These are phyloP conservation scores for Penicillium concentricum DNA, from an alignment of 2,329 filamentous ascomycete species.

Conservation along the genomic window DNA sequence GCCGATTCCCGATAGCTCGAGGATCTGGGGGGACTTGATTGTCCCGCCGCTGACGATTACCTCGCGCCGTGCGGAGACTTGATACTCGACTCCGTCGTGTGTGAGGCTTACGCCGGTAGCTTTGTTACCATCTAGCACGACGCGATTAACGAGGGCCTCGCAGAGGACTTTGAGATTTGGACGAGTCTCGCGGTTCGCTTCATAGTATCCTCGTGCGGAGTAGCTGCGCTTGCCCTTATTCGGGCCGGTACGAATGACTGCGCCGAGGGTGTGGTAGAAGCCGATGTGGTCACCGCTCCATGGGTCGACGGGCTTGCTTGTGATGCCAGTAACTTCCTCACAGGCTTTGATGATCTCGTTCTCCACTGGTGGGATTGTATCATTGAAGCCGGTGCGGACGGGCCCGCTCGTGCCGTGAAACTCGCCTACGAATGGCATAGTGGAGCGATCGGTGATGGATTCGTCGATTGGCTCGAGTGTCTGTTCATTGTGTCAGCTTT, in stretches of 20 bases:
- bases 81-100: slow-evolving; percentile 36
- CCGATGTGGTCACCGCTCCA: slow-evolving; percentile 39
- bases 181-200: slow-evolving; percentile 31
- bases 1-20: slow-evolving; percentile 63
- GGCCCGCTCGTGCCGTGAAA: slow-evolving; percentile 17
- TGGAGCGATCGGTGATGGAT: slow-evolving; percentile 18
- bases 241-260: slow-evolving; percentile 31
- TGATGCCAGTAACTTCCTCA: slow-evolving; percentile 9
- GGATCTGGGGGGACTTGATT: slow-evolving; percentile 56
- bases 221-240: slow-evolving; percentile 40
- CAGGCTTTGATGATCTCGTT: slow-evolving; percentile 20
- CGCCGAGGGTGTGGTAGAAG: slow-evolving; percentile 36
- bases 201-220: slow-evolving; percentile 40
- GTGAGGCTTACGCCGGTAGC: slow-evolving; percentile 45
- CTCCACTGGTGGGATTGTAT: slow-evolving; percentile 16
- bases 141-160: slow-evolving; percentile 44
- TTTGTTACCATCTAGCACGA: slow-evolving; percentile 20
- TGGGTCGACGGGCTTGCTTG: slow-evolving; percentile 23
- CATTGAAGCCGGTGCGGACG: slow-evolving; percentile 18
- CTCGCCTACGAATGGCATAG: slow-evolving; percentile 16
- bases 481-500: slow-evolving; percentile 10
- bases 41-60: slow-evolving; percentile 61
- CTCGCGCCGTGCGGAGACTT: slow-evolving; percentile 44
- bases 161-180: slow-evolving; percentile 50
- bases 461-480: slow-evolving; percentile 30